Evolutionary conservation across 192 early-diverging fungal species (phyloP).

Genomic region (Cladochytrium replicatum): DNA sequence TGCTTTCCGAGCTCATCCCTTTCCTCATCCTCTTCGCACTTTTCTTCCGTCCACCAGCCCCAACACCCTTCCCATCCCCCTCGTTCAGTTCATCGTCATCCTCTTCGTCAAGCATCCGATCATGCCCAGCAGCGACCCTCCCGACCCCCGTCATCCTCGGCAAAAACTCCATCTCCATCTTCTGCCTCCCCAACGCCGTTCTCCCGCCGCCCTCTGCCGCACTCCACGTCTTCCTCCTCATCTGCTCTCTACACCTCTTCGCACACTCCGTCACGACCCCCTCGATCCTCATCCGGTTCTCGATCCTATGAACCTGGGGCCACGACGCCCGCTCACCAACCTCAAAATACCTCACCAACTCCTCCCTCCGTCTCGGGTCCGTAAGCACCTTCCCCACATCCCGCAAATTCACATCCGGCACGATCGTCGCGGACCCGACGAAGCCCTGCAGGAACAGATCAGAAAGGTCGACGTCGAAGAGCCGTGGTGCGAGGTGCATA

Average conservation of each 20-base stretch:
- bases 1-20: no score
- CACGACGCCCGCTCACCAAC: constrained; percentile 55
- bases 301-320: constrained; percentile 71
- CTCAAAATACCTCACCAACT: constrained; percentile 45
- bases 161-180: no score
- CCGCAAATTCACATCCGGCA: constrained; percentile 45
- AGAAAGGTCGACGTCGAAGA: constrained; percentile 71
- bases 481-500: constrained; percentile 62
- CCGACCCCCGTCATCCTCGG: no score
- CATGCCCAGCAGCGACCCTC: no score
- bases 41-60: no score
- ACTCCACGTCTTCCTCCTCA: constrained; percentile 21
- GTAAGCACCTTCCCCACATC: constrained; percentile 56
- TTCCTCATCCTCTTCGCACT: no score
- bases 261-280: constrained; percentile 10
- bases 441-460: constrained; percentile 82
- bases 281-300: constrained; percentile 65
- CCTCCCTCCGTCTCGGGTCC: constrained; percentile 51
- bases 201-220: no score
- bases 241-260: constrained; percentile 5
- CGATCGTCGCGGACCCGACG: constrained; percentile 79
- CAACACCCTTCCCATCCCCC: no score
- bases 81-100: no score
- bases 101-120: no score
- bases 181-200: no score